These are phyloP conservation scores for bread wheat (Triticum aestivum) DNA, from an alignment of 176 grass and related monocot species.

Conservation along the genomic window IWGSC_CS_RefSeq_v2.1 NC_057800.1:590210137-590210636, in stretches of 20 bases:
- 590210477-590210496: conserved; percentile 75
- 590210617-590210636: conserved; percentile 1
- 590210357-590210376: not conserved
- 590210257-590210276: not conserved
- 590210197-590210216: not conserved
- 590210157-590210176: not conserved
- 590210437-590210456: not conserved
- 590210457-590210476: conserved; percentile 24
- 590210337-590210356: too few species aligned
- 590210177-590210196: not conserved
- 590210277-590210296: not conserved
- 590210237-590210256: not conserved
- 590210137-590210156: not conserved
- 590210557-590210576: conserved; percentile 49
- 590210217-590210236: not conserved
- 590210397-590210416: not conserved
- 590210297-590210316: conserved; percentile 5
- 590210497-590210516: conserved; percentile 77
- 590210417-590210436: not conserved
- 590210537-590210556: conserved; percentile 96
- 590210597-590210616: conserved; percentile 14
- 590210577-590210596: conserved; percentile 18
- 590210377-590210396: not conserved
- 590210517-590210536: conserved; percentile 95
- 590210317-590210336: too few species aligned